These are phyloP conservation scores for Metarhizium rileyi DNA, from an alignment of 2,329 filamentous ascomycete species.

Conservation along the genomic window DNA sequence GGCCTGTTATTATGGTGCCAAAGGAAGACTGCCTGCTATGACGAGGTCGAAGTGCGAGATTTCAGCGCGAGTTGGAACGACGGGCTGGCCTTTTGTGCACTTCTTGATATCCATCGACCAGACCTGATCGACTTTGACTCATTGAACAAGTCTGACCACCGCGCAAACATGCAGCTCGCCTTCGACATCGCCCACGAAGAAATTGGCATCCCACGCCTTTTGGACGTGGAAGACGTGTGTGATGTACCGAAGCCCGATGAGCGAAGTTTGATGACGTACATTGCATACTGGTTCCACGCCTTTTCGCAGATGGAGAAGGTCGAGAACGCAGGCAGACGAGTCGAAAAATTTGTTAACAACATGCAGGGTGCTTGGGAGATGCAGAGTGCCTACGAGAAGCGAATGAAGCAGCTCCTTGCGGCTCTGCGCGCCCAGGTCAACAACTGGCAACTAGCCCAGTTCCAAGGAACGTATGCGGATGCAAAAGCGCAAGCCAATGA, in stretches of 20 bases:
- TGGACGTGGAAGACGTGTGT: constrained; percentile 97
- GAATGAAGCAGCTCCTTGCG: constrained; percentile 74
- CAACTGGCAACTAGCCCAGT: constrained; percentile 68
- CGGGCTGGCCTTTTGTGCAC: constrained; percentile 88
- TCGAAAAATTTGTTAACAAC: constrained; percentile 97
- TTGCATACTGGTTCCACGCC: constrained; percentile 99
- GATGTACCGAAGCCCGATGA: constrained; percentile 95
- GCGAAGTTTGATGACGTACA: constrained; percentile 96
- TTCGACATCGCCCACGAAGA: constrained; percentile 95
- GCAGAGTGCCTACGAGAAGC: constrained; percentile 89
- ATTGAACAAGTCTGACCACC: constrained; percentile 87
- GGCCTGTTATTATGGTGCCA: constrained; percentile 95
- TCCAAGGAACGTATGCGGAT: constrained; percentile 86
- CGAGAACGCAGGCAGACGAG: constrained; percentile 88
- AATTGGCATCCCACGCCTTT: constrained; percentile 89
- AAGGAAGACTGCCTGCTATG: constrained; percentile 95
- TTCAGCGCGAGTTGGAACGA: constrained; percentile 97
- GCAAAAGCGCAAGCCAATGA: constrained; percentile 77
- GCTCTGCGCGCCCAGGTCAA: constrained; percentile 65
- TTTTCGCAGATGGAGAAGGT: constrained; percentile 99
- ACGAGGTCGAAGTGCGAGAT: constrained; percentile 89
- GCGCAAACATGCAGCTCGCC: constrained; percentile 94
- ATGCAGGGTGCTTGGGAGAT: constrained; percentile 99
- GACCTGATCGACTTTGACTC: constrained; percentile 96
- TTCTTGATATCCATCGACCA: constrained; percentile 92